Evolutionary conservation across 495 filamentous ascomycete genomes (phyloP).

Genomic region (Aspergillus bertholletiae): DNA sequence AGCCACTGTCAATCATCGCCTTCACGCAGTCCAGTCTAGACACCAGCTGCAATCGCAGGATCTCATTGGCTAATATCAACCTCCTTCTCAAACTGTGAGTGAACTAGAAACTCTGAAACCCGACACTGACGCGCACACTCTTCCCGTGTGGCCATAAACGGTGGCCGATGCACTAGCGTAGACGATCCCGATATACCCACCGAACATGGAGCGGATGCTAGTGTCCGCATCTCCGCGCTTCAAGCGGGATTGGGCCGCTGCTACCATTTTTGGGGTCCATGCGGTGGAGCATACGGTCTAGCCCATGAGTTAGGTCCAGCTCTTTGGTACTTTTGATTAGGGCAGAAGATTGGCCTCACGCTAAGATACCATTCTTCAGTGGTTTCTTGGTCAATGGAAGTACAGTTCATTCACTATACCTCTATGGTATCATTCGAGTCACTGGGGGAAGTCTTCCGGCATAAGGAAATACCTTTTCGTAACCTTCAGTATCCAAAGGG

Average conservation of each 20-base stretch:
- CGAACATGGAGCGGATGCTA: constrained; percentile 20
- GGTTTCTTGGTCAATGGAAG: too few relatives aligned
- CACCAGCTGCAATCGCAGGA: constrained; percentile 9
- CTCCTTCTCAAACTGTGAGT: constrained; percentile 21
- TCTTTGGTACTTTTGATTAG: too few relatives aligned
- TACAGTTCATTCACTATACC: too few relatives aligned
- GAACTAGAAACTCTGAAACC: constrained; percentile 13
- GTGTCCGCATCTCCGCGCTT: constrained; percentile 6
- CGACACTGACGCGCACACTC: constrained; percentile 5
- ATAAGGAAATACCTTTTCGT: too few relatives aligned
- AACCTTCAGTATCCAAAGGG: too few relatives aligned
- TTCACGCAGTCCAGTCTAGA: constrained; percentile 9
- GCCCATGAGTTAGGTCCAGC: too few relatives aligned
- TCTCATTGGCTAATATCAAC: constrained; percentile 15
- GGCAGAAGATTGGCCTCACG: too few relatives aligned
- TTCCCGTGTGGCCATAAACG: neutral
- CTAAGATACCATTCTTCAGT: too few relatives aligned
- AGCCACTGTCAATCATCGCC: constrained; percentile 9
- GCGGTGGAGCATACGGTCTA: too few relatives aligned
- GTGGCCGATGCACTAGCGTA: constrained; percentile 15
- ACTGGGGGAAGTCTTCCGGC: too few relatives aligned
- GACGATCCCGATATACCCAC: constrained; percentile 22
- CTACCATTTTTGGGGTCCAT: constrained; percentile 10
- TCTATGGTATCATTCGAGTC: too few relatives aligned
- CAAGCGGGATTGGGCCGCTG: constrained; percentile 13